phyloP scores from a whole-genome alignment of 371 early-diverging fungal genomes.

The Amoeboaphelidium occidentale region DNA sequence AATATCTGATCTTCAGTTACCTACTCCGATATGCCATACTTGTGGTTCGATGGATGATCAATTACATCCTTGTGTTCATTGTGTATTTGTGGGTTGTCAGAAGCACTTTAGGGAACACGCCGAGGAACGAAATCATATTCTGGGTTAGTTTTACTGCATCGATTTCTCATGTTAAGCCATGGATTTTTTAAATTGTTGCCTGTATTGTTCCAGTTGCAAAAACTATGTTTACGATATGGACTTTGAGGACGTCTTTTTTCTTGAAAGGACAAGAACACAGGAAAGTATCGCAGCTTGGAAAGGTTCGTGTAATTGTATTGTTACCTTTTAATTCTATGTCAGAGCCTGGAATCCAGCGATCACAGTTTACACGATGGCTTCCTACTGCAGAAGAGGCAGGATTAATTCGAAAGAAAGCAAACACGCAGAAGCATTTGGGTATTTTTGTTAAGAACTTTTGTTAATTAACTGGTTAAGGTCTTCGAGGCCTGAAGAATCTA shows the following conservation, averaged over 20 bases:
- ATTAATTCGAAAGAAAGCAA: conserved; percentile 18
- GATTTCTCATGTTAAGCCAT: conserved; percentile 17
- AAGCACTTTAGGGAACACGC: conserved; percentile 35
- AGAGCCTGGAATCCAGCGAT: conserved; percentile 23
- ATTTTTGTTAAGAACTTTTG: no score
- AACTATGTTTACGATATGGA: conserved; percentile 67
- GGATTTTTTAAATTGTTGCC: conserved; percentile 29
- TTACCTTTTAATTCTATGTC: not conserved
- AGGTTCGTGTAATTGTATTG: not conserved
- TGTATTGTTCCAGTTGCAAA: conserved; percentile 51
- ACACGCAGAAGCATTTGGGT: conserved; percentile 11
- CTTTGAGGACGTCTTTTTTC: conserved; percentile 22
- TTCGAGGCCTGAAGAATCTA: conserved; percentile 73
- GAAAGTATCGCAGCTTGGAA: not conserved
- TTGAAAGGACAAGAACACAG: not conserved
- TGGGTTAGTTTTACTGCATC: conserved; percentile 21
- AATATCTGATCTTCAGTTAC: conserved; percentile 18
- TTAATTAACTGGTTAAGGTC: no score
- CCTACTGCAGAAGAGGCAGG: conserved; percentile 26
- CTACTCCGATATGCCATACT: conserved; percentile 31
- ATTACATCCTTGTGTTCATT: conserved; percentile 53
- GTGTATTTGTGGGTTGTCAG: conserved; percentile 36
- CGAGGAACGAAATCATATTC: conserved; percentile 24
- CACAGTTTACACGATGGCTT: conserved; percentile 17
- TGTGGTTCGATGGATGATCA: conserved; percentile 35